Base-by-base conservation (phyloP, 495 filamentous ascomycete genomes). In the Cercophora scortea region DNA sequence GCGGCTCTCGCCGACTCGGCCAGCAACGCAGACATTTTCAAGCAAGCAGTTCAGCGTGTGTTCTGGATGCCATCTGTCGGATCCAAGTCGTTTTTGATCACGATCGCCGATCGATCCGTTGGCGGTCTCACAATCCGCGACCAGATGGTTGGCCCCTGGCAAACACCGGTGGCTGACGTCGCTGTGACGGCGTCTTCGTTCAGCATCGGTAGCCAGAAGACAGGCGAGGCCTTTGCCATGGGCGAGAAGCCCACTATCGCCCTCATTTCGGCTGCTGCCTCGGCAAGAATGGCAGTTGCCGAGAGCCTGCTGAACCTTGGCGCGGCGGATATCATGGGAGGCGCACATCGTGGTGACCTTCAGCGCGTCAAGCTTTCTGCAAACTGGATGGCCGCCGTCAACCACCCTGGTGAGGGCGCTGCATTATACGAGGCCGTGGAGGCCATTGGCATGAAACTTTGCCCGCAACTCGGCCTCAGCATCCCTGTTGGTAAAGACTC, bases 401-500 rank as follows among this genome's bases (percentile, higher is more conserved):
- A 84, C 62, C 91, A 96, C 67, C 86, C 88, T 12, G 93, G 94
- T 45, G 93, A 98, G 67, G 93, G 88, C 36, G 94, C 93, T 49
- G 91, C 86, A 35, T 78, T 98, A 42, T 98, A 96, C 53, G 91
- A 95, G 67, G 93, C 89, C 33, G 93, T 96, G 33, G 82, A 95
- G 64, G 91, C 93, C 6, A 90, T 96, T 57, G 89, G 88, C 44
- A 81, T 95, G 74, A 87, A 92, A n/a, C 71, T 96, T 6, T 81
- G 73, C 59, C 88, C 88, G 17, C 80, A 84, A 60, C 77, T 97
- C 36, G 89, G 89, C 16, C 82, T 97, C 58, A 88, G 86, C 50
- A 96, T 97, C 51, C 94, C 93, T 4, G 93, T 96, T 8, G 93
- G 93, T 47, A 96, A 97, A 71, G 93, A 98, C 66, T 96, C 92